A percentile compares a stretch with the other conserved stretches of the same genome.
These are phyloP conservation scores for Penicillium sp. DNA, from an alignment of 2,329 filamentous ascomycete species.

Conservation along the genomic window DNA sequence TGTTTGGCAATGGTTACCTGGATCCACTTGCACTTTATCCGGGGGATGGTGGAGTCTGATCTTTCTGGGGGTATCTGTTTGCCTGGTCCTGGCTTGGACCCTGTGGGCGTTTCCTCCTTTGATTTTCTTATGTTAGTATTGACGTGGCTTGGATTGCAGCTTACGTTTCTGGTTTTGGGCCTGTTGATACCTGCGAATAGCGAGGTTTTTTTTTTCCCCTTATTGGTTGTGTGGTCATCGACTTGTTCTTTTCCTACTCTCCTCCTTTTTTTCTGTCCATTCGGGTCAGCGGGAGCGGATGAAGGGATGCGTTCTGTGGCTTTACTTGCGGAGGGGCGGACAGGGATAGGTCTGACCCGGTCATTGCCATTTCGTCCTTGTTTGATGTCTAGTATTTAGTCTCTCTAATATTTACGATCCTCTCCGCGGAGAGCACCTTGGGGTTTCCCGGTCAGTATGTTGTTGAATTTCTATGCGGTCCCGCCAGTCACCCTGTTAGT, in stretches of 20 bases:
- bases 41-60: background rate
- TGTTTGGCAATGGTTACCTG: background rate
- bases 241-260: background rate
- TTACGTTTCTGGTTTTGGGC: background rate
- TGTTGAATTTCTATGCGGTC: background rate
- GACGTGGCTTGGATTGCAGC: background rate
- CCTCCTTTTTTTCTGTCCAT: background rate
- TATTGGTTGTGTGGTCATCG: background rate
- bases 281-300: slow-evolving; percentile 3
- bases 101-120: background rate
- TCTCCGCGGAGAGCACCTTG: slow-evolving; percentile 3
- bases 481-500: background rate
- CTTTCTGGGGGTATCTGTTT: background rate
- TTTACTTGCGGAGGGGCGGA: background rate
- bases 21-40: background rate
- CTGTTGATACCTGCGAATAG: slow-evolving; percentile 7
- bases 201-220: background rate
- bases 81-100: background rate
- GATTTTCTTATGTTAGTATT: background rate
- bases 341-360: background rate
- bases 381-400: background rate
- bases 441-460: background rate
- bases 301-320: slow-evolving; percentile 1
- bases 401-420: background rate
- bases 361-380: background rate